Evolutionary conservation across 768 basidiomycete genomes (phyloP), one percentile per base, ranked within the genome.

Genomic region (Termitomyces sp.): DNA sequence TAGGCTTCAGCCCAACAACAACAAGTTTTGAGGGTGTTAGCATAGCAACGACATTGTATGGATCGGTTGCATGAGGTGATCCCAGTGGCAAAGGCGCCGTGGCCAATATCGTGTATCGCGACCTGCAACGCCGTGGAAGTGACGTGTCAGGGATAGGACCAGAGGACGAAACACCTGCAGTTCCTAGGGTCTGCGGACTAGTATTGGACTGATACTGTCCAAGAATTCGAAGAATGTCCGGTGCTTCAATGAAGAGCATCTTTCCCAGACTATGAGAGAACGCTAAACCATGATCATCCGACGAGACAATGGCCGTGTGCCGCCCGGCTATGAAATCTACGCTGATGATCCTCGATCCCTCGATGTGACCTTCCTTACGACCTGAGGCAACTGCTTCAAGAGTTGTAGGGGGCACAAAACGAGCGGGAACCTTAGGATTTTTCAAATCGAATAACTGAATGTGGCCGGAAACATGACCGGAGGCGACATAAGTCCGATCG

Each of bases 231-330:
- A 98, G 82, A 38, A 92, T 93, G 71, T 99, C 97, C 15, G 92
- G 87, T 12, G 96, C 95, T 50, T 98, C 96, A 6, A 99, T 89
- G 65, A 97, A 97, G 14, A 98, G 80, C 11, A 98, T 88, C 72
- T 93, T 96, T 32, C 97, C 94, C 4, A 99, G 77, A 58, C 90
- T 92, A 74, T 98, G 96, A 71, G 93, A 97, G 74, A 99, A 99
- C 0, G 94, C 92, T 9, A 98, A 81, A 0, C 97, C 97, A 65
- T 82, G 76, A 60, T 96, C 92, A 70, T 98, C 97, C 2, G 93
- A 91, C 4, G 89, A 89, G 45, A 98, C 86, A 54, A 98, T 83
- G 5, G 94, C 95, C 2, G 97, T 98, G 67, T 97, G 96, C 45
- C 96, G 83, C 20, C 88, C 89, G 12, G 92, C 94, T 8, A 98